A percentile compares a stretch with the other conserved stretches of the same genome.
phyloP scores from a whole-genome alignment of 2,329 filamentous ascomycete species.

The Ceratocystis ficicola region DNA sequence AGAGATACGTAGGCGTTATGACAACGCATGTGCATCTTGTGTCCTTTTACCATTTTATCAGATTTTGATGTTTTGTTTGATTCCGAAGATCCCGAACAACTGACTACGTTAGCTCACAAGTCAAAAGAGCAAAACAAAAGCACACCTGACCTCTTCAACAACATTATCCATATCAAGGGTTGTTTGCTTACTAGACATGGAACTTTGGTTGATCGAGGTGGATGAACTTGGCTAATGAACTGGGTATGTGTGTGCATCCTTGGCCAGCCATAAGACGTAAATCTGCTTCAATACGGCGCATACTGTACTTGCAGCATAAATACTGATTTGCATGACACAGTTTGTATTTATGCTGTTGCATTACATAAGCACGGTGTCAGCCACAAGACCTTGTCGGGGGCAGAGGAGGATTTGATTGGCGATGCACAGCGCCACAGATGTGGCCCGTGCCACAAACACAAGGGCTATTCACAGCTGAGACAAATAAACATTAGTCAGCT shows the following conservation, averaged over 20 bases:
- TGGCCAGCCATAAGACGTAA: background rate
- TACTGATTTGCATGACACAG: too few relatives aligned
- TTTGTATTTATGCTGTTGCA: too few relatives aligned
- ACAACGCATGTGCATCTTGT: background rate
- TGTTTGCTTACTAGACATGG: background rate
- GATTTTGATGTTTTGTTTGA: background rate
- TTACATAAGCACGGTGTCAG: too few relatives aligned
- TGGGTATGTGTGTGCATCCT: background rate
- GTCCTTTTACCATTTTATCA: background rate
- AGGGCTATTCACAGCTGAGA: background rate
- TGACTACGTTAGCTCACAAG: background rate
- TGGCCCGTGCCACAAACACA: background rate
- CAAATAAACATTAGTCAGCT: conserved; percentile 3
- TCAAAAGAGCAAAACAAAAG: background rate
- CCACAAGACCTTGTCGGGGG: too few relatives aligned
- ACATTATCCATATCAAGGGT: background rate
- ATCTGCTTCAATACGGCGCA: too few relatives aligned
- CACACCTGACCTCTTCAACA: background rate
- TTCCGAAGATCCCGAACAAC: background rate
- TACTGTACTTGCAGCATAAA: too few relatives aligned
- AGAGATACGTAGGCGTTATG: background rate
- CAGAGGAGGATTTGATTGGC: background rate
- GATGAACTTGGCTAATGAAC: background rate
- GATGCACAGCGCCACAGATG: background rate
- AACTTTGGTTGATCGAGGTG: background rate